Base-by-base conservation (phyloP, 2,329 filamentous ascomycete species). In the Fusarium sp. region DNA sequence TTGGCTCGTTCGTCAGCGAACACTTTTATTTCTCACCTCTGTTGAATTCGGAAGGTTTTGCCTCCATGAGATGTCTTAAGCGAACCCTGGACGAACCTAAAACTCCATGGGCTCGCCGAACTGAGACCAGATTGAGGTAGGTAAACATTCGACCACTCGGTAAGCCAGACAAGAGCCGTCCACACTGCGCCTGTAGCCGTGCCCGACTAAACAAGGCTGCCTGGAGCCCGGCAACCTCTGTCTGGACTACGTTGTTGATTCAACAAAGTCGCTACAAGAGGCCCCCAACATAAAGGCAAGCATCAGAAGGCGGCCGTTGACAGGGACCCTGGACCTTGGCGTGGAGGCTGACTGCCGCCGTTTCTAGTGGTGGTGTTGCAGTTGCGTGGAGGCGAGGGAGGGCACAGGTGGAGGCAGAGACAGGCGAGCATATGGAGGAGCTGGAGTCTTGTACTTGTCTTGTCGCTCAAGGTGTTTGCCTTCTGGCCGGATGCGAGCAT, bases 321-420 rank as follows among this genome's bases (percentile, higher is more conserved):
- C 66, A 75, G 61, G 68, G 73, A 58, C 75, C 70, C 73, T 70
- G 66, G 70, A 71, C 70, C 66, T 72, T 77, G 75, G 38, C 43
- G 45, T 54, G 60, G 58, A 77, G 64, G 73, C 72, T 77, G 71
- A 77, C 72, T 66, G 63, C 67, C 65, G 65, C 66, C 38, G 52
- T 61, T 59, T 56, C 67, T 66, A 73, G 50, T 77, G 71, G 63
- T 69, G 68, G 61, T 75, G 71, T 60, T 64, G 50, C 47, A 61
- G 38, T 62, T 69, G 43, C 47, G 66, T 52, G 65, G 67, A 72
- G 54, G 54, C 54, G 54, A 58, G 33, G 54, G 54, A 35, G 54
- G 33, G 22, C 20, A 20, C 33, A 65, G 69, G 47, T 40, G 35
- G 56, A 63, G 58, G 45, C 40, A 32, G 68, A 56, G 63, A 40